Evolutionary conservation across 768 basidiomycete genomes (phyloP), one percentile per base, ranked within the genome.

Genomic region (Phlebiopsis gigantea): DNA sequence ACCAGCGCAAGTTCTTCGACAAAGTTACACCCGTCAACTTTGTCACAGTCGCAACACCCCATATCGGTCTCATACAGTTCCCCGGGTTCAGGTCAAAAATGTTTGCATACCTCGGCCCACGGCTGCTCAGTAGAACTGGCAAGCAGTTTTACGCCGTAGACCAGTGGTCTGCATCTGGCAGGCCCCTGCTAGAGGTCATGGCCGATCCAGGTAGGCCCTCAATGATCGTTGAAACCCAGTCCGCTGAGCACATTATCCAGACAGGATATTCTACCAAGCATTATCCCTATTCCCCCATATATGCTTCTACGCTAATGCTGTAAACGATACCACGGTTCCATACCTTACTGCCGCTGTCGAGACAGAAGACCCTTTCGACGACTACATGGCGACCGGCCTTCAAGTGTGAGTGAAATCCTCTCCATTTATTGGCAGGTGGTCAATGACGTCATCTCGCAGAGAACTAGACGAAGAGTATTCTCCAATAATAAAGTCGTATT

Each of bases 261-360:
- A 85, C 21, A 78, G 79, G 22, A 71, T 91, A 34, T 96, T 96
- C 66, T 88, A 85, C 63, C 82, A 87, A 60, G 87, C 83, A 4
- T 75, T 96, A 39, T 56, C 74, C 0, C 71, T 74, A 39, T 96
- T 96, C 66, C 72, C 81, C 31, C 78, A 84, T 47, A 77, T 92
- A 48, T 74, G 82, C 50, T 80, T 95, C 50, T 95, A 90, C 59
- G 93, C 90, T 2, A 95, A 93, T 70, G 79, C 85, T 2, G 69
- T 90, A 15, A 84, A 87, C 62, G 93, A 95, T 63, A 56, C 73
- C 2, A 92, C 92, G 0, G 93, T 96, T 1, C 90, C 93, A 0
- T 95, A 88, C 64, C 72, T 87, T 15, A 92, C 90, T 1, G 82
- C 88, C 6, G 83, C 84, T 7, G 86, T 93, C 29, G 87, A 90